A percentile compares a stretch with the other conserved stretches of the same genome.
Conservation (phyloP, 2,329 filamentous ascomycete species). For the Cladosporium sp. region DNA sequence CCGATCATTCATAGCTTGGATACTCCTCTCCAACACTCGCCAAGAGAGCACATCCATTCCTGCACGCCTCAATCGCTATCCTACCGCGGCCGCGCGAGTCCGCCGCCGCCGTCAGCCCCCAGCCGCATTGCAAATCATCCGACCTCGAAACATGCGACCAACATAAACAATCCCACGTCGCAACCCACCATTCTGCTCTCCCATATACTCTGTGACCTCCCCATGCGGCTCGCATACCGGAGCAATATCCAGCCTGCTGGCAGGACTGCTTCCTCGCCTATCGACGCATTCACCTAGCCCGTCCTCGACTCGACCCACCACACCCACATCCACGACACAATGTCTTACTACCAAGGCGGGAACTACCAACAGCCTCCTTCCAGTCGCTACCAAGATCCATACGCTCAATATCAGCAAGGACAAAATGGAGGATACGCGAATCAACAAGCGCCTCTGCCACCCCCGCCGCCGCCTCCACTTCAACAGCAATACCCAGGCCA, state of each 20-base stretch:
- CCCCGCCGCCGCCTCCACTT: conserved; percentile 12
- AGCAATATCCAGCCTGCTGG: conserved; percentile 17
- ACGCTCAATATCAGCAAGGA: conserved; percentile 21
- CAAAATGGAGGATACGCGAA: conserved; percentile 23
- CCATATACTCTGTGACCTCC: not conserved
- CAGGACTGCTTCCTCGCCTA: conserved; percentile 13
- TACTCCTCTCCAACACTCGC: not conserved
- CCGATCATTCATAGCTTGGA: not conserved
- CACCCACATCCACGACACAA: conserved; percentile 23
- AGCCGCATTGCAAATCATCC: not conserved
- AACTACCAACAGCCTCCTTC: conserved; percentile 34
- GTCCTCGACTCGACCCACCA: not conserved
- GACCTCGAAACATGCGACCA: conserved; percentile 2
- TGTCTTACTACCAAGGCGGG: conserved; percentile 55
- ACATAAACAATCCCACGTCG: not conserved
- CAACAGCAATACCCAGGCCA: conserved; percentile 24
- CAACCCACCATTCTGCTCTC: not conserved
- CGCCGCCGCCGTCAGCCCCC: not conserved
- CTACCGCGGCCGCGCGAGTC: not conserved
- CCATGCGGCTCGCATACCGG: conserved; percentile 1
- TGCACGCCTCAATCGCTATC: not conserved
- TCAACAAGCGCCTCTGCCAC: conserved; percentile 18
- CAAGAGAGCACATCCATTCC: not conserved
- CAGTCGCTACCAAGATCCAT: conserved; percentile 22
- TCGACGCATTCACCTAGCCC: conserved; percentile 36